phyloP scores from a whole-genome alignment of 768 basidiomycete species.

The Fomitopsis serialis region DNA sequence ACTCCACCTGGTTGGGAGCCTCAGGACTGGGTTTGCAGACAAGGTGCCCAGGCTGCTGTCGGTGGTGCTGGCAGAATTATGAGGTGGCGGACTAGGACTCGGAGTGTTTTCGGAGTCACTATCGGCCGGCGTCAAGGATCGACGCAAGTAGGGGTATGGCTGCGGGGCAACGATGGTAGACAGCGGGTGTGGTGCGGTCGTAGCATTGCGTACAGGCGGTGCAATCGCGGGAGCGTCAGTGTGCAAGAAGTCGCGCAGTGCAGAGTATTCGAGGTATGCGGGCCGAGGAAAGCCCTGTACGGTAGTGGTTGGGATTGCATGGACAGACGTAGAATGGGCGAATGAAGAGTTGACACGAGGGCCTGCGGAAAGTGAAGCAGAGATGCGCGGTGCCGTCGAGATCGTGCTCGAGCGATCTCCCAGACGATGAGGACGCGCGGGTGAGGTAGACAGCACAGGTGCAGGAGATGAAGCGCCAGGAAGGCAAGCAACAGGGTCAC shows the following conservation, averaged over 20 bases:
- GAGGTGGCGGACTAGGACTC: conserved; percentile 38
- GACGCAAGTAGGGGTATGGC: conserved; percentile 21
- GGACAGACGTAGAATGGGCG: background rate
- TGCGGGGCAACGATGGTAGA: background rate
- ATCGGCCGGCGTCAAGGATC: conserved; percentile 32
- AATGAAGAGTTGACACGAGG: background rate
- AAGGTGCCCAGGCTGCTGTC: background rate
- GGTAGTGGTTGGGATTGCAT: background rate
- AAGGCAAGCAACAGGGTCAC: conserved; percentile 15
- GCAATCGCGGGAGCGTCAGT: conserved; percentile 38
- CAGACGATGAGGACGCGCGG: conserved; percentile 42
- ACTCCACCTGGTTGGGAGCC: conserved; percentile 75
- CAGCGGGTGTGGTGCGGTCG: conserved; percentile 1
- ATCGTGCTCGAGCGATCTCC: conserved; percentile 13
- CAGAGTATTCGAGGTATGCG: conserved; percentile 71
- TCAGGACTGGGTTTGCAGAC: conserved; percentile 10
- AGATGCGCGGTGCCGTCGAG: background rate
- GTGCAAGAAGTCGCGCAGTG: conserved; percentile 64
- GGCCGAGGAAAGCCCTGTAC: conserved; percentile 53
- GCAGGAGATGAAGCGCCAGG: conserved; percentile 36
- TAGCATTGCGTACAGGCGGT: background rate
- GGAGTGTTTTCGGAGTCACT: conserved; percentile 64
- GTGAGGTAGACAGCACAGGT: conserved; percentile 36
- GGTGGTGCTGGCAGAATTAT: conserved; percentile 4
- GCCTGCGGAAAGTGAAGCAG: background rate